phyloP scores from a whole-genome alignment of 2,329 filamentous ascomycete genomes.

The Pseudonectria buxi region DNA sequence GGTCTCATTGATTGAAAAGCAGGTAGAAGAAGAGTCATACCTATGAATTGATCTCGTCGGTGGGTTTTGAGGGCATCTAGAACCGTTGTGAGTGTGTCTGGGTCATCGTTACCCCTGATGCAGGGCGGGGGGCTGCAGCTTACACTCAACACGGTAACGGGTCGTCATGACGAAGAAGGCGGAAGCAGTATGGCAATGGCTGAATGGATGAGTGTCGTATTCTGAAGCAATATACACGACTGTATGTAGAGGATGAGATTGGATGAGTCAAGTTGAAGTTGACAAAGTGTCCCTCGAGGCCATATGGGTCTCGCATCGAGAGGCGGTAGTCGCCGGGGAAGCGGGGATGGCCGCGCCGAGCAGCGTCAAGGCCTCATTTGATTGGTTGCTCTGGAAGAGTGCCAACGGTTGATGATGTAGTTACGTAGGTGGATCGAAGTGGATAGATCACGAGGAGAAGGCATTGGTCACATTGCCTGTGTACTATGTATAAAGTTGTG shows the following conservation, averaged over 20 bases:
- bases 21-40: conserved; percentile 33
- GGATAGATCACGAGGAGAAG: too few relatives aligned
- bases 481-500: too few relatives aligned
- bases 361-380: too few relatives aligned
- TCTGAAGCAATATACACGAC: not conserved
- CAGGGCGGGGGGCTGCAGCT: conserved; percentile 24
- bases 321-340: too few relatives aligned
- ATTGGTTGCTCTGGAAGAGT: too few relatives aligned
- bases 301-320: not conserved
- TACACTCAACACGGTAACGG: conserved; percentile 68
- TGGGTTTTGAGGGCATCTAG: conserved; percentile 69
- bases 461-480: too few relatives aligned
- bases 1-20: not conserved
- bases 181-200: too few relatives aligned
- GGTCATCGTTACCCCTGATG: too few relatives aligned
- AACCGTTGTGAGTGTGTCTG: conserved; percentile 13
- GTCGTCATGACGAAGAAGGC: conserved; percentile 60
- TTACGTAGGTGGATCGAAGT: too few relatives aligned
- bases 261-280: not conserved
- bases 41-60: conserved; percentile 81
- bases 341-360: too few relatives aligned
- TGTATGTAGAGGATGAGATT: not conserved
- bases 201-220: not conserved
- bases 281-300: not conserved
- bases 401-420: too few relatives aligned